These are phyloP conservation scores for Arachnopeziza araneosa DNA, from an alignment of 2,329 filamentous ascomycete species.

Conservation along the genomic window DNA sequence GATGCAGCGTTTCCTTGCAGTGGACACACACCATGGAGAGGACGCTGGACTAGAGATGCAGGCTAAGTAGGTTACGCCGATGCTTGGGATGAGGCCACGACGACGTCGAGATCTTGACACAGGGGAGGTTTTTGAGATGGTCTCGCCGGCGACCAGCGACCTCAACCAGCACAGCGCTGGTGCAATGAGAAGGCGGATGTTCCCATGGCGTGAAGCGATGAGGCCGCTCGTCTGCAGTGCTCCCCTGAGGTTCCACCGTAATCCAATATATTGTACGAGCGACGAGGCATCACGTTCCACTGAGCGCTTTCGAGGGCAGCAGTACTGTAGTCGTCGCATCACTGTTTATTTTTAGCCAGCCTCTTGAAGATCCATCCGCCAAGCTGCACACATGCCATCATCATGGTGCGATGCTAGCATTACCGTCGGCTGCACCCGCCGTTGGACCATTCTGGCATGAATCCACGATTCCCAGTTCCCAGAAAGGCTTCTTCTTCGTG, in stretches of 20 bases:
- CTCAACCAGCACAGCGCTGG: not conserved
- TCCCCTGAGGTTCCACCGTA: not conserved
- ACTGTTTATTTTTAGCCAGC: not conserved
- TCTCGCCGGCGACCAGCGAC: not conserved
- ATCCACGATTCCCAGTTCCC: not conserved
- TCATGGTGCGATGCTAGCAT: not conserved
- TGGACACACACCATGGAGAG: not conserved
- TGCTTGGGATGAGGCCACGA: not conserved
- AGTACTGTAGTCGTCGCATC: too few relatives aligned
- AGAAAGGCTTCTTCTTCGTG: not conserved
- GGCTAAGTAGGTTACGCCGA: not conserved
- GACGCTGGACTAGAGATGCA: not conserved
- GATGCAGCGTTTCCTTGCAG: not conserved
- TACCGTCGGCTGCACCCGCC: not conserved
- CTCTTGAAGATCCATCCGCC: not conserved
- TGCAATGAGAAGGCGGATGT: not conserved
- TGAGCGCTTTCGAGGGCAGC: too few relatives aligned
- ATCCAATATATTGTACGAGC: not conserved
- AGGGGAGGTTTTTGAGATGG: not conserved
- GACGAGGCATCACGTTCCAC: too few relatives aligned
- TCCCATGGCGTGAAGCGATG: not conserved
- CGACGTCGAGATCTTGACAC: not conserved
- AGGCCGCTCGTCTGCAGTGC: too few relatives aligned
- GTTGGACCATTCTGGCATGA: not conserved
- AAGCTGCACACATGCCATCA: not conserved